Base-by-base conservation (phyloP, 306 rosid genomes). In the Erythrophleum fordii region DNA sequence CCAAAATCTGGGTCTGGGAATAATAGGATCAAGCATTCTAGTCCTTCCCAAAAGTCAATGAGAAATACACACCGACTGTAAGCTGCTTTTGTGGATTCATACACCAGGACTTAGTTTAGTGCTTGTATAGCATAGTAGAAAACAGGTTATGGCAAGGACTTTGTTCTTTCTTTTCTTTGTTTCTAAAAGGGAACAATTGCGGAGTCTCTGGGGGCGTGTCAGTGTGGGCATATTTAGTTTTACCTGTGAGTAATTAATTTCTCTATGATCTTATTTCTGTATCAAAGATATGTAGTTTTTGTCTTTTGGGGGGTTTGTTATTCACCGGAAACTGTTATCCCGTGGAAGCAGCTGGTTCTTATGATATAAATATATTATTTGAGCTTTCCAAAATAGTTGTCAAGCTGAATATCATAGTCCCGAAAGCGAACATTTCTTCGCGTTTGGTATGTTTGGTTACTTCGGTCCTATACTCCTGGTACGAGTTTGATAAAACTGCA, bases 21-120 rank as follows among this genome's bases (percentile, higher is more conserved):
- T 72, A 80, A 70, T 42, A 58, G 76, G 73, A 64, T 69, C 62
- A 82, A 80, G 83, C 86, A 77, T 73, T 86, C 82, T 73, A 84
- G 74, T 71, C 83, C 83, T 66, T 71, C 82, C 76, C 80, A 22
- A 22, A 86, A 67, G 80, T 83, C 86, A 49, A 18, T 17, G 59
- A 65, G 76, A 29, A 82, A 79, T 60, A 35, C 52, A 76, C 69
- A 84, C 34, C 49, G 51, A 59, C 70, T 11, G 70, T 83, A 85
- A 85, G 69, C 14, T 17, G 12, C 44, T 52, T n/a, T 6, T 55
- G 6, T 20, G 67, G 35, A 13, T 56, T 56, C 8, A 6, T 23
- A 23, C 37, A 8, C 16, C 29, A 17, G 23, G 37, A 25, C 6
- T 22, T 55, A 22, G 52, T 55, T 74, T 5, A n/a, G 35, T 44